Percentiles rank a stretch among this genome's conserved stretches.
Evolutionary conservation across 2,329 filamentous ascomycete species (phyloP).

Genomic region (Phialophora tarda): DNA sequence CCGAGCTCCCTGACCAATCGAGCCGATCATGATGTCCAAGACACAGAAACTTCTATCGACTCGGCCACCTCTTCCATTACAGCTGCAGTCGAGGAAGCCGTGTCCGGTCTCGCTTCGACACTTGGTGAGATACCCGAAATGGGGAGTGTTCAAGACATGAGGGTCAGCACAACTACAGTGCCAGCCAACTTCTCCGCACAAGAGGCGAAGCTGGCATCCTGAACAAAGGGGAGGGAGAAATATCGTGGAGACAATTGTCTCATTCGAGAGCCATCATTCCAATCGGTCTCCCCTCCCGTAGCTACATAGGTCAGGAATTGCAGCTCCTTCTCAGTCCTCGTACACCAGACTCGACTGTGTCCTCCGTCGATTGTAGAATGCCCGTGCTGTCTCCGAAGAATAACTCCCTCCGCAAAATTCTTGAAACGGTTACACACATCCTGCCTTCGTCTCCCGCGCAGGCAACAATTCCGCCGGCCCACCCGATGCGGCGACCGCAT

Average conservation of each 20-base stretch:
- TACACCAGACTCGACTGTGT: too few relatives aligned
- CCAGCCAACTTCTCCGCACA: slow-evolving; percentile 5
- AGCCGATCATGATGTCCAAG: neutral
- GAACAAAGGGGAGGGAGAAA: neutral
- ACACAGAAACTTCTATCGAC: neutral
- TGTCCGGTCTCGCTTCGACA: neutral
- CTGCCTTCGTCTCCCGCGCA: too few relatives aligned
- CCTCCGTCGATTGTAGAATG: too few relatives aligned
- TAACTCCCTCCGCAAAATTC: too few relatives aligned
- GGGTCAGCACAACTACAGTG: slow-evolving; percentile 12
- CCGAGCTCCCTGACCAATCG: neutral
- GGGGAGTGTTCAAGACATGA: neutral
- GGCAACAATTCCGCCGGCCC: too few relatives aligned
- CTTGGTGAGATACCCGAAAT: neutral
- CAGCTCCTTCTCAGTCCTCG: too few relatives aligned
- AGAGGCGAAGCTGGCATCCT: neutral
- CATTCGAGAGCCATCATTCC: too few relatives aligned
- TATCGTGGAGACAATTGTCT: neutral
- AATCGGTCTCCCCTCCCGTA: too few relatives aligned
- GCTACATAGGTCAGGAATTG: too few relatives aligned
- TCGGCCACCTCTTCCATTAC: neutral
- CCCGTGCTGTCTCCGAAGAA: too few relatives aligned
- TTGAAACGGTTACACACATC: too few relatives aligned
- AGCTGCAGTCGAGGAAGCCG: neutral
- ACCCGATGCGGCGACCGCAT: too few relatives aligned